A percentile compares a stretch with the other conserved stretches of the same genome.
phyloP scores from a whole-genome alignment of 805 yeast species.

The Lachancea kluyveri region DNA sequence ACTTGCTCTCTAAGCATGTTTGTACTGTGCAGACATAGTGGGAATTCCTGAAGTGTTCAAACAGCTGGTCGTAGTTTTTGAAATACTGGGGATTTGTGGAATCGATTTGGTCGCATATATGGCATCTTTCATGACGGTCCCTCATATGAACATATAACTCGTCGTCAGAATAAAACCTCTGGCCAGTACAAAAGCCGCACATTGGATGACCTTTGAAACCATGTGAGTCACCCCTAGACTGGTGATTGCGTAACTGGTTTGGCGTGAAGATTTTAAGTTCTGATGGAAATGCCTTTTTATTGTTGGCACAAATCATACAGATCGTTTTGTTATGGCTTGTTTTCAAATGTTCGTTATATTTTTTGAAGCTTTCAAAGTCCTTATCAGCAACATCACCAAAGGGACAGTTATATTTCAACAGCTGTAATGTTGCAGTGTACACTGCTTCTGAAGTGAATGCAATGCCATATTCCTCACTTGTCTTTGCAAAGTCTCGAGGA shows the following conservation, averaged over 20 bases:
- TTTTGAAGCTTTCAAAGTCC: constrained; percentile 44
- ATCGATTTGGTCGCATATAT: constrained; percentile 72
- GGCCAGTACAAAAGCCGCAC: constrained; percentile 73
- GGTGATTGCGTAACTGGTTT: constrained; percentile 63
- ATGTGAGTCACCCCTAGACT: constrained; percentile 60
- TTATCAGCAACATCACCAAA: constrained; percentile 32
- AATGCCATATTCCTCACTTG: constrained; percentile 45
- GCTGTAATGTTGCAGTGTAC: constrained; percentile 39
- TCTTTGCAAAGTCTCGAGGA: constrained; percentile 27
- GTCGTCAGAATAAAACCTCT: constrained; percentile 80
- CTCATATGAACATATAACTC: constrained; percentile 79
- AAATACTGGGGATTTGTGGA: constrained; percentile 66
- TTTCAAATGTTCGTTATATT: constrained; percentile 58
- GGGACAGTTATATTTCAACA: constrained; percentile 56
- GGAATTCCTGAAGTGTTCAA: constrained; percentile 61
- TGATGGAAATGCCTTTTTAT: constrained; percentile 67
- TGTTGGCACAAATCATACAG: constrained; percentile 73
- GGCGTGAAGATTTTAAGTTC: constrained; percentile 61
- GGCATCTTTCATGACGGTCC: constrained; percentile 81
- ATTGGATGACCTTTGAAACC: constrained; percentile 88
- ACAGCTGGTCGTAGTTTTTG: constrained; percentile 66
- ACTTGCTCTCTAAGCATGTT: constrained; percentile 77
- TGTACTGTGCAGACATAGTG: constrained; percentile 79
- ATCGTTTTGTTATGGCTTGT: constrained; percentile 54
- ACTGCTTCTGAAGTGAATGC: constrained; percentile 53